phyloP scores from a whole-genome alignment of 768 basidiomycete species.

The Fibroporia radiculosa region DNA sequence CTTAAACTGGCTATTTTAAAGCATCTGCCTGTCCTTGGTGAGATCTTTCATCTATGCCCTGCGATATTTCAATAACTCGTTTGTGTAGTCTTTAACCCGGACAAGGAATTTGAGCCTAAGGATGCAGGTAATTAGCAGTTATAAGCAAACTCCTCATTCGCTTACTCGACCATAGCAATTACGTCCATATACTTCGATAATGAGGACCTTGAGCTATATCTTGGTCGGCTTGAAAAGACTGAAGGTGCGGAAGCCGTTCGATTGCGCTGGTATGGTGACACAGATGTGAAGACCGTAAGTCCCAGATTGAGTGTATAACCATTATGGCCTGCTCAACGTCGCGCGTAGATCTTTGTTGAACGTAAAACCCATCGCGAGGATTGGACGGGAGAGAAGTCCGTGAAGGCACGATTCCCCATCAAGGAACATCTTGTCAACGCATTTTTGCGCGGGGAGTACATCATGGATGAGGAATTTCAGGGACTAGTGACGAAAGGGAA shows the following conservation, averaged over 20 bases:
- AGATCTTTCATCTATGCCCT: conserved; percentile 13
- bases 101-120: conserved; percentile 84
- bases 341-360: conserved; percentile 85
- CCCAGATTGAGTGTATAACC: too few species aligned
- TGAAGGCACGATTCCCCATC: conserved; percentile 93
- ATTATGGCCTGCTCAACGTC: too few species aligned
- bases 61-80: conserved; percentile 6
- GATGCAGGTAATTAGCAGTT: conserved; percentile 62
- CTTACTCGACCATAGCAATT: conserved; percentile 57
- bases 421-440: conserved; percentile 91
- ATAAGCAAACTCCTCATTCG: not conserved
- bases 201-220: conserved; percentile 90
- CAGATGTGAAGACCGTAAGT: conserved; percentile 67
- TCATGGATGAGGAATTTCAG: conserved; percentile 89
- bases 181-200: conserved; percentile 98
- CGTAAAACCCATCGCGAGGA: conserved; percentile 94
- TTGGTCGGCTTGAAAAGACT: conserved; percentile 95
- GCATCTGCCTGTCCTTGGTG: conserved; percentile 90
- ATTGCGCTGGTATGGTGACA: conserved; percentile 94
- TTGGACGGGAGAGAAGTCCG: conserved; percentile 99
- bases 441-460: conserved; percentile 85
- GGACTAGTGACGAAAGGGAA: conserved; percentile 81
- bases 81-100: conserved; percentile 78
- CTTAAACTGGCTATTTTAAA: conserved; percentile 89
- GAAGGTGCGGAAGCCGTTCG: conserved; percentile 98